Base-by-base conservation (phyloP, 2,329 filamentous ascomycete genomes). In the Botrytis pseudocinerea region DNA sequence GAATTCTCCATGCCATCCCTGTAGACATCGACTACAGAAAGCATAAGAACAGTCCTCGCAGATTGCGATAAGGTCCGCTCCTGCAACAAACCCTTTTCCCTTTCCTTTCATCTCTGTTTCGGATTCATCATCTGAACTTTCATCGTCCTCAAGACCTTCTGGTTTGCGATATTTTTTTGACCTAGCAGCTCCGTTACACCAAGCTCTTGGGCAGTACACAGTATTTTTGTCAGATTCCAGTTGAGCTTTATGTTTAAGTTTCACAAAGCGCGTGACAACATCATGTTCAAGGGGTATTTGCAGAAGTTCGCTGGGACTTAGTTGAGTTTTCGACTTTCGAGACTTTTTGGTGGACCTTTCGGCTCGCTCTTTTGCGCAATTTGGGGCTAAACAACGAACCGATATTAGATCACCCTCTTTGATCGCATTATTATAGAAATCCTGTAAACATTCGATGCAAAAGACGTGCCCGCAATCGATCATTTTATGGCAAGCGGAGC, bases 1-100 rank as follows among this genome's bases (percentile, higher is more conserved):
- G 76, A 94, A 92, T 77, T 96, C 93, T 74, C 96, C 96, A 80
- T 99, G 96, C 96, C 96, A 99, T n/a, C 93, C 91, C 80, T 92
- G 87, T 35, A 79, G 82, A 77, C 89, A 91, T 68, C 88, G 85
- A 75, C 83, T 85, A 83, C 96, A 99, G 81, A 99, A 99, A 20
- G 96, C 95, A 78, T 96, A 93, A 18, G 86, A 85, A 83, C 95
- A 98, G 80, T 97, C 93, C 80, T 95, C 93, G 82, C 96, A 99
- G 63, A 98, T 90, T 42, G 91, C 88, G 0, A 98, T 85, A 16
- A 93, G 88, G 69, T 96, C 92, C 0, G 86, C 86, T 46, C 75
- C 77, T 7, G 78, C 75, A 12, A 73, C 72, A 22, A 75, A 78
- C 8, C 71, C 79, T 76, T 76, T 57, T 5, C 66, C 63, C 60